A percentile compares a stretch with the other conserved stretches of the same genome.
phyloP scores from a whole-genome alignment of 495 filamentous ascomycete species.

The Penicillium cataractarum region DNA sequence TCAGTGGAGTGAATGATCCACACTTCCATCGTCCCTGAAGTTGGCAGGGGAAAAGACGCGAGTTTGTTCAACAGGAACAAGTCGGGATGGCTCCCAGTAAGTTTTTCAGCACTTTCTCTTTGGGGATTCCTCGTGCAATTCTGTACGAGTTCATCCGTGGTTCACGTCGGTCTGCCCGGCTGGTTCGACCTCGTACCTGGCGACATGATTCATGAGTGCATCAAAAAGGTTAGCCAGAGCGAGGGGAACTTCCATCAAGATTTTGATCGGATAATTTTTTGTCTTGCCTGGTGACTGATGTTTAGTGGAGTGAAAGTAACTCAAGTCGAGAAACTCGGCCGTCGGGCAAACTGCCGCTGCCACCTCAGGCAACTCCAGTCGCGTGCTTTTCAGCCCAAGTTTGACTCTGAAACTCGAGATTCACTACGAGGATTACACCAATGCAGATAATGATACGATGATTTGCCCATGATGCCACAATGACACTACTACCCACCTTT shows the following conservation, averaged over 20 bases:
- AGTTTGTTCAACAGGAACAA: neutral
- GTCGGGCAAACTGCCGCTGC: neutral
- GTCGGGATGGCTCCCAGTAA: slow-evolving; percentile 1
- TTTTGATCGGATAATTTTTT: neutral
- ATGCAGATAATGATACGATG: neutral
- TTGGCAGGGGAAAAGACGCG: neutral
- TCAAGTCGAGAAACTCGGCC: neutral
- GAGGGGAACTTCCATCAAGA: neutral
- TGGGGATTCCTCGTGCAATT: slow-evolving; percentile 10
- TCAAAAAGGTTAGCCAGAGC: slow-evolving; percentile 7
- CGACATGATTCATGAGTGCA: slow-evolving; percentile 11
- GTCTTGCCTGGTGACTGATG: neutral
- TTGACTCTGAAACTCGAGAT: too few relatives aligned
- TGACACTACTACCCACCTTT: neutral
- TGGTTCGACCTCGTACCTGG: slow-evolving; percentile 6
- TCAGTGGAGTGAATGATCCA: neutral
- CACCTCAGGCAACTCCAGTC: neutral
- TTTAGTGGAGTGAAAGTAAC: neutral
- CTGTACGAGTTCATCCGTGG: neutral
- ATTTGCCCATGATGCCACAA: neutral
- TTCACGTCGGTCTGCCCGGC: neutral
- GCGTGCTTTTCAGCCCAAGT: neutral
- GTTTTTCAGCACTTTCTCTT: slow-evolving; percentile 1
- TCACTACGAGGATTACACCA: neutral
- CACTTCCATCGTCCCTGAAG: neutral